A percentile compares a stretch with the other conserved stretches of the same genome.
phyloP scores from a whole-genome alignment of 2,329 filamentous ascomycete species.

The Penicillium sp. region DNA sequence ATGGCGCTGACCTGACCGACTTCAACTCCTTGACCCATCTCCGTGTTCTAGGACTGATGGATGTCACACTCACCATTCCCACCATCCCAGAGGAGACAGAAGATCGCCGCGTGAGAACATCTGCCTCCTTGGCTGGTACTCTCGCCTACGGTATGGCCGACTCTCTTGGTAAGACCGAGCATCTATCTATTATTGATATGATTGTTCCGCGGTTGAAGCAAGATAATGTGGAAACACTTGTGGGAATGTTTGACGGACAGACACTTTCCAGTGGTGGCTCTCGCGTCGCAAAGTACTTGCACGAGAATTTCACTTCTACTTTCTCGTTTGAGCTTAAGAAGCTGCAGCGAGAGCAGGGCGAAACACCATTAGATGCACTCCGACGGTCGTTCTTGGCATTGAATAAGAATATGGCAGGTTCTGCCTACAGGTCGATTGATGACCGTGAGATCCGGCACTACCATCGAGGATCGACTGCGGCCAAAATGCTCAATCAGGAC shows the following conservation, averaged over 20 bases:
- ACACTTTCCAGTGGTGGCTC: slow-evolving; percentile 85
- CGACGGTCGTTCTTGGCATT: slow-evolving; percentile 81
- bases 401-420: slow-evolving; percentile 90
- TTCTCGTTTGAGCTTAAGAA: slow-evolving; percentile 79
- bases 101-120: slow-evolving; percentile 92
- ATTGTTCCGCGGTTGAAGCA: slow-evolving; percentile 90
- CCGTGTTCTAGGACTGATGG: slow-evolving; percentile 90
- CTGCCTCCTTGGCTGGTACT: slow-evolving; percentile 85
- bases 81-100: slow-evolving; percentile 94
- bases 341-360: slow-evolving; percentile 64
- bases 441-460: slow-evolving; percentile 61
- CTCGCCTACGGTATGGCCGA: slow-evolving; percentile 98
- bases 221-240: slow-evolving; percentile 81
- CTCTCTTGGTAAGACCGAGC: slow-evolving; percentile 87
- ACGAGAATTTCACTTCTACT: slow-evolving; percentile 89
- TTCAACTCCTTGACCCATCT: slow-evolving; percentile 83
- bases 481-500: slow-evolving; percentile 79
- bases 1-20: slow-evolving; percentile 77
- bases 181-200: slow-evolving; percentile 92
- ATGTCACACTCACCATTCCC: slow-evolving; percentile 90
- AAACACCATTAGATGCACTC: slow-evolving; percentile 79
- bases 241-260: slow-evolving; percentile 96
- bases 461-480: slow-evolving; percentile 69
- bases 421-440: slow-evolving; percentile 76
- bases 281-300: slow-evolving; percentile 92